These are phyloP conservation scores for Clathrus columnatus DNA, from an alignment of 768 basidiomycete species.

Conservation along the genomic window DNA sequence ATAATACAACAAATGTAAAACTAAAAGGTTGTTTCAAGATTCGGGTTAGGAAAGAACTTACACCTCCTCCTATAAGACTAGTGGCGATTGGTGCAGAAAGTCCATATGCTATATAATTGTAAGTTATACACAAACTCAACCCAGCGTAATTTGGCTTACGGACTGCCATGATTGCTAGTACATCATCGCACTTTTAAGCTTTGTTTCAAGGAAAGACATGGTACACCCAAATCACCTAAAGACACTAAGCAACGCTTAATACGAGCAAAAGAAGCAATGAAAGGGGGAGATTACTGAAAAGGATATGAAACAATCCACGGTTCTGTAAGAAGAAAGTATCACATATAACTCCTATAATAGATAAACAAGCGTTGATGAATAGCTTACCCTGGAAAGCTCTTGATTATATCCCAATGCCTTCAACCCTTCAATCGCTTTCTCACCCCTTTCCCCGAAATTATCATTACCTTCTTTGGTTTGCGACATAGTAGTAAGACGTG, in stretches of 20 bases:
- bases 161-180: slow-evolving; percentile 52
- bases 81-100: slow-evolving; percentile 51
- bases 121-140: background rate
- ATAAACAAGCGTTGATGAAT: background rate
- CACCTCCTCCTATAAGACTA: slow-evolving; percentile 50
- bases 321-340: background rate
- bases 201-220: background rate
- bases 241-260: slow-evolving; percentile 1
- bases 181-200: background rate
- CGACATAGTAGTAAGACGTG: background rate
- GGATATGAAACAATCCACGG: background rate
- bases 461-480: background rate
- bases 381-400: slow-evolving; percentile 43
- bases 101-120: slow-evolving; percentile 36
- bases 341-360: background rate
- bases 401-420: slow-evolving; percentile 48
- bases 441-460: slow-evolving; percentile 21
- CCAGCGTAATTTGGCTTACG: slow-evolving; percentile 32
- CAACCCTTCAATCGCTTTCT: slow-evolving; percentile 27
- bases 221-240: background rate
- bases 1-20: background rate
- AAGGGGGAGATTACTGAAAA: slow-evolving; percentile 1
- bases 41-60: slow-evolving; percentile 14
- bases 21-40: too few species aligned
- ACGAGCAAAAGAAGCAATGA: slow-evolving; percentile 42